A percentile compares a stretch with the other conserved stretches of the same genome.
Conservation (phyloP, 2,329 filamentous ascomycete genomes). For the Pleomassaria siparia region DNA sequence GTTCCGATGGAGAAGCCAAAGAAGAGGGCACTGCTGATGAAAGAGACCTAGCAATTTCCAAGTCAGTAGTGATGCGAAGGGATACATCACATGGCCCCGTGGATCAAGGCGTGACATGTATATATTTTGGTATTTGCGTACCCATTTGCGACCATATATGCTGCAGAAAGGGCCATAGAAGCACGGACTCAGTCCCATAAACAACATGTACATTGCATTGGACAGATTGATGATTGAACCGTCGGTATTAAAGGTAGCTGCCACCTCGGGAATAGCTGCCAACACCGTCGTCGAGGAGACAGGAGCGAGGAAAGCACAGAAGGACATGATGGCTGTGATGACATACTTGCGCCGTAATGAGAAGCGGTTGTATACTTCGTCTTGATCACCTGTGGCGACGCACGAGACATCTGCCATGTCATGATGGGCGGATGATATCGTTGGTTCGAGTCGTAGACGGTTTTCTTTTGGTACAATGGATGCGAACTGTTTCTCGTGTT, state of each 20-base stretch:
- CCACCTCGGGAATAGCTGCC: slow-evolving; percentile 73
- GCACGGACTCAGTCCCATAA: slow-evolving; percentile 65
- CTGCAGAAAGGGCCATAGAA: slow-evolving; percentile 70
- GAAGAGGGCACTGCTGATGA: slow-evolving; percentile 65
- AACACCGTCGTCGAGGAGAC: slow-evolving; percentile 74
- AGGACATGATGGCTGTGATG: slow-evolving; percentile 70
- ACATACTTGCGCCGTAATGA: slow-evolving; percentile 62
- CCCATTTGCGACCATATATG: slow-evolving; percentile 53
- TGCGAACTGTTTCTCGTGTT: slow-evolving; percentile 32
- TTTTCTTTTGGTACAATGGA: slow-evolving; percentile 29
- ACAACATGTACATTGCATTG: slow-evolving; percentile 74
- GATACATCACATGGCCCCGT: background rate
- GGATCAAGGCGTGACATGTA: background rate
- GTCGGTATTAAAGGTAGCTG: slow-evolving; percentile 63
- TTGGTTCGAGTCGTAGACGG: slow-evolving; percentile 32
- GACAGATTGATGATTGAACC: slow-evolving; percentile 71
- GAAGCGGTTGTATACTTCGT: slow-evolving; percentile 65
- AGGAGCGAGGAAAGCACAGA: slow-evolving; percentile 75
- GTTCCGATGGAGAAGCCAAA: slow-evolving; percentile 71
- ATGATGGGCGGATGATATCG: slow-evolving; percentile 36
- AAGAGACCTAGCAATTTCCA: slow-evolving; percentile 51
- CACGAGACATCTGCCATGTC: slow-evolving; percentile 34
- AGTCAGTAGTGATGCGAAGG: slow-evolving; percentile 13
- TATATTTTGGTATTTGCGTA: slow-evolving; percentile 25
- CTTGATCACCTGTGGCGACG: slow-evolving; percentile 39